phyloP scores from a whole-genome alignment of 208 protist genomes.

The Acanthamoeba triangularis region DNA sequence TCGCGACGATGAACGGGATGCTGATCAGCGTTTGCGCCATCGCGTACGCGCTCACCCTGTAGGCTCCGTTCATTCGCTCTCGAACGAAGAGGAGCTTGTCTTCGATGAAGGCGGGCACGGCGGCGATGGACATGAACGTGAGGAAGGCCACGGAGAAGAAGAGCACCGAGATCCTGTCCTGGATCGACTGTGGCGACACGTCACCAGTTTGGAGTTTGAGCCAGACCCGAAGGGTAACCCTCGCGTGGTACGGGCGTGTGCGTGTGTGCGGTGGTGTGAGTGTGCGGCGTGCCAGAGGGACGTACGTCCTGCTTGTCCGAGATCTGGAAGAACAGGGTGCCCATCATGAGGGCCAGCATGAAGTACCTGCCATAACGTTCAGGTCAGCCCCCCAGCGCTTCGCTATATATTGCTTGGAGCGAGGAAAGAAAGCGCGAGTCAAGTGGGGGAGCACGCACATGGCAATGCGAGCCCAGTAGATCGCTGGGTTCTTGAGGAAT shows the following conservation, averaged over 20 bases:
- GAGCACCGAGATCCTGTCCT: constrained; percentile 65
- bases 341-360: constrained; percentile 61
- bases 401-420: no score
- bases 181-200: not conserved
- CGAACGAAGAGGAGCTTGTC: constrained; percentile 58
- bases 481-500: constrained; percentile 2
- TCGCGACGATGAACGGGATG: constrained; percentile 39
- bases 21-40: constrained; percentile 48
- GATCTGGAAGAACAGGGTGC: constrained; percentile 68
- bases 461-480: constrained; percentile 51
- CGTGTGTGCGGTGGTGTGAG: not conserved
- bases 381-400: no score
- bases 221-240: not conserved
- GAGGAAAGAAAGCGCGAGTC: no score
- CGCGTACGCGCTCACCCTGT: constrained; percentile 64
- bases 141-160: constrained; percentile 76
- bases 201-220: no score
- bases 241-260: not conserved
- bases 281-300: no score
- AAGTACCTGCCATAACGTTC: not conserved
- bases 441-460: not conserved
- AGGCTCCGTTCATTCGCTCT: constrained; percentile 73
- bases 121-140: constrained; percentile 75
- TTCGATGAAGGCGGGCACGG: constrained; percentile 67
- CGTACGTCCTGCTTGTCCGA: constrained; percentile 21